A percentile compares a stretch with the other conserved stretches of the same genome.
Conservation (phyloP, 306 rosid species). For the Vachellia collinsii region DNA sequence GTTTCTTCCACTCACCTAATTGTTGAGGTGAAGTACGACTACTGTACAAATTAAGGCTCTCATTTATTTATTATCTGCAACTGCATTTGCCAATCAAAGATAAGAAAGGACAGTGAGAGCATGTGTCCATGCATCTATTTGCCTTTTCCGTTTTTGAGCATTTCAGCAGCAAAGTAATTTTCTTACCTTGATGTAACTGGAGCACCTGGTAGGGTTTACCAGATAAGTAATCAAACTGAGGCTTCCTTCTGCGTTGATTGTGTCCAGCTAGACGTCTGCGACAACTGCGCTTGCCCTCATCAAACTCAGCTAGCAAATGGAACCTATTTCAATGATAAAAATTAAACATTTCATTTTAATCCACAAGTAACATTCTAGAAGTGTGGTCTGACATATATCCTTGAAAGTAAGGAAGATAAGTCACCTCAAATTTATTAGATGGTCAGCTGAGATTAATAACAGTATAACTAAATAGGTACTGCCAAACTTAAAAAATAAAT, state of each 20-base stretch:
- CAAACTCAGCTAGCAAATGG: constrained; percentile 77
- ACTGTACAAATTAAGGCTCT: not conserved
- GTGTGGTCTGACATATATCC: constrained; percentile 8
- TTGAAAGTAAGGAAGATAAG: constrained; percentile 28
- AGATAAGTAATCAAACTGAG: constrained; percentile 60
- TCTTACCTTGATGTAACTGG: constrained; percentile 66
- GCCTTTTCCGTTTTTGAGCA: not conserved
- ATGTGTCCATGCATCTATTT: not conserved
- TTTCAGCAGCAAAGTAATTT: not conserved
- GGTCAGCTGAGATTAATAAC: not conserved
- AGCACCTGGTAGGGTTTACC: constrained; percentile 55
- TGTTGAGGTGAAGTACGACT: not conserved
- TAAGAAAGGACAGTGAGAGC: no score
- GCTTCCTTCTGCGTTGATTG: constrained; percentile 81
- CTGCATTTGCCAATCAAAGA: no score
- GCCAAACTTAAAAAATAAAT: constrained; percentile 4
- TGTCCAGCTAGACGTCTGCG: constrained; percentile 91
- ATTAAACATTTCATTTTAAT: constrained; percentile 23
- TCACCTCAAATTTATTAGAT: constrained; percentile 21
- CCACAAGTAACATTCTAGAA: constrained; percentile 15
- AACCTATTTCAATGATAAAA: constrained; percentile 54
- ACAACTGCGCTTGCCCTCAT: constrained; percentile 84
- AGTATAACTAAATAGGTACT: not conserved
- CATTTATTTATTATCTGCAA: not conserved
- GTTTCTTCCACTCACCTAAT: constrained; percentile 23